A percentile compares a stretch with the other conserved stretches of the same genome.
These are phyloP conservation scores for Emergomyces africanus DNA, from an alignment of 2,329 filamentous ascomycete genomes.

Conservation along the genomic window DNA sequence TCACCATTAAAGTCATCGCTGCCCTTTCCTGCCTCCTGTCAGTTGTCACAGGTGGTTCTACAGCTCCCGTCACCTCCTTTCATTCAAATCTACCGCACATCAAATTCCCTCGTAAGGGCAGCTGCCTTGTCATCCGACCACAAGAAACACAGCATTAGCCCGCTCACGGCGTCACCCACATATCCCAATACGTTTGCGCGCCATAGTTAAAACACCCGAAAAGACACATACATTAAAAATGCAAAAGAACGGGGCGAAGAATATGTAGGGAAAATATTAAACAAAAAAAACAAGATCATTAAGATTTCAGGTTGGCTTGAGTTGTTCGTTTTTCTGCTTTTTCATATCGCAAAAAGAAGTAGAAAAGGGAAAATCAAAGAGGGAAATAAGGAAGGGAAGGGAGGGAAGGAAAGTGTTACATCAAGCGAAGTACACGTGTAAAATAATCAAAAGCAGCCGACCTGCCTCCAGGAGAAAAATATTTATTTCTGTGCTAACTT, in stretches of 20 bases:
- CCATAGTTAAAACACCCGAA: not conserved
- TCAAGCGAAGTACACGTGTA: not conserved
- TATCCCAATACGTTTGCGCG: not conserved
- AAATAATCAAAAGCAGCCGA: not conserved
- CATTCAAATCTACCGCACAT: not conserved
- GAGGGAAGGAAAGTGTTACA: too few relatives aligned
- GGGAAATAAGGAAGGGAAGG: not conserved
- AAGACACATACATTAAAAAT: not conserved
- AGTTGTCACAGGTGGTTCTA: not conserved
- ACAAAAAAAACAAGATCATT: not conserved
- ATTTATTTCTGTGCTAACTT: conserved; percentile 4
- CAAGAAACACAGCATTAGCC: not conserved
- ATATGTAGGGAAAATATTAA: not conserved
- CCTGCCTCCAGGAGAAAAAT: not conserved
- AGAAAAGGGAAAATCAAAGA: not conserved
- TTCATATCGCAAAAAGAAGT: not conserved
- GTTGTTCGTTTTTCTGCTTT: not conserved
- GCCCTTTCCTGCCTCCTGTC: not conserved
- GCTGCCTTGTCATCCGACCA: not conserved
- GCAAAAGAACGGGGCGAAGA: not conserved
- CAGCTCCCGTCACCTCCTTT: not conserved
- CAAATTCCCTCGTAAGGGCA: not conserved
- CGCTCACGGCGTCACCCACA: not conserved
- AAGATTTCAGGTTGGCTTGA: not conserved
- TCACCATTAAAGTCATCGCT: not conserved